Conservation (phyloP, 169 alveolate genomes). For the Plasmodium malariae region DNA sequence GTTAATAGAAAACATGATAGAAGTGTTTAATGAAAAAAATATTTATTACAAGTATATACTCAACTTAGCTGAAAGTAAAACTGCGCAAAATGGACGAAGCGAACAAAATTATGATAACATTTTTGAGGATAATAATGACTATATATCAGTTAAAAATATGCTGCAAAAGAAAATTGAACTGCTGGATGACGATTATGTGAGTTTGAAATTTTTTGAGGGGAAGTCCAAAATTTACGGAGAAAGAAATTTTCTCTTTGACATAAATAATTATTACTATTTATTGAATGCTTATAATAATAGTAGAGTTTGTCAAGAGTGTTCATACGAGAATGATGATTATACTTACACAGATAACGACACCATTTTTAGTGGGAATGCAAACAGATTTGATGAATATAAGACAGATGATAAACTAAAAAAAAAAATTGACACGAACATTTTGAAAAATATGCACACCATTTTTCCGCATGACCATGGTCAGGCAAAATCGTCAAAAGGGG, state of each 20-base stretch:
- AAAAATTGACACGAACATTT: slow-evolving; percentile 28
- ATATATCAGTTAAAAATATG: slow-evolving; percentile 13
- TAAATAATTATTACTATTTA: slow-evolving; percentile 41
- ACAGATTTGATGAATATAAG: not conserved
- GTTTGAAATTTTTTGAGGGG: slow-evolving; percentile 14
- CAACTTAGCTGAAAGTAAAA: not conserved
- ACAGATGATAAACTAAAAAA: slow-evolving; percentile 16
- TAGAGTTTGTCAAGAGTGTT: slow-evolving; percentile 4
- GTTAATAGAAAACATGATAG: slow-evolving; percentile 71
- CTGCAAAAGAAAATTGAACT: slow-evolving; percentile 54
- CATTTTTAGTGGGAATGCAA: not conserved
- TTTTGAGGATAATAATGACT: slow-evolving; percentile 11
- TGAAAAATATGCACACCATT: slow-evolving; percentile 18
- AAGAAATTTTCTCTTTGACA: slow-evolving; percentile 41
- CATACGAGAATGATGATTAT: not conserved
- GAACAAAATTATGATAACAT: not conserved
- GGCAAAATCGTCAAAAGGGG: no score
- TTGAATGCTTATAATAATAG: not conserved
- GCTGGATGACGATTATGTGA: slow-evolving; percentile 48
- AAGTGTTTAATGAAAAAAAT: slow-evolving; percentile 22
- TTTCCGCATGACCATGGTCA: not conserved
- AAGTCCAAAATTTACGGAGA: slow-evolving; percentile 42
- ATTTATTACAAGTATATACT: slow-evolving; percentile 34
- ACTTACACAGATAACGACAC: not conserved
- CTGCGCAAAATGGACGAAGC: not conserved